Evolutionary conservation across 2,329 filamentous ascomycete species (phyloP).

Genomic region (Fusarium clavum): DNA sequence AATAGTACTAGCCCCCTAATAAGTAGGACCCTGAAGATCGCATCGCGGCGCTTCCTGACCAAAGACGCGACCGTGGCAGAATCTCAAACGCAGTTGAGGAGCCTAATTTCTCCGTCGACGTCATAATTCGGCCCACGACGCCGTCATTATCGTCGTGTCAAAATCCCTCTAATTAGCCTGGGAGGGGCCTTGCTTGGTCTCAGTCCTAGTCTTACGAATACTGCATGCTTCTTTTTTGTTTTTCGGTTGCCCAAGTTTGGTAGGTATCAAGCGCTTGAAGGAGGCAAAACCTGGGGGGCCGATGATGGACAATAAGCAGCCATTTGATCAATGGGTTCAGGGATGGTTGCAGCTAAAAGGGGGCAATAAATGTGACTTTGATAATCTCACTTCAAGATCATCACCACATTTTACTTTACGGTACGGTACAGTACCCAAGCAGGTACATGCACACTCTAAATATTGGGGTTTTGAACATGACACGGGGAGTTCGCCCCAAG

Average conservation of each 20-base stretch:
- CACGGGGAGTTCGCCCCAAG: constrained; percentile 9
- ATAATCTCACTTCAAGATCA: background rate
- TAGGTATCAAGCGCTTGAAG: constrained; percentile 2
- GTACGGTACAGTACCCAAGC: background rate
- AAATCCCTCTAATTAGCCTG: constrained; percentile 35
- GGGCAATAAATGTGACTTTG: constrained; percentile 14
- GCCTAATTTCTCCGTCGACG: constrained; percentile 41
- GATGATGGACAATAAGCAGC: constrained; percentile 10
- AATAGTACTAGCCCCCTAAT: constrained; percentile 30
- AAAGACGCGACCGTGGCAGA: constrained; percentile 22
- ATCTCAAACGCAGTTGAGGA: constrained; percentile 32
- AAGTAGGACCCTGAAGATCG: constrained; percentile 46
- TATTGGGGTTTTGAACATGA: constrained; percentile 1
- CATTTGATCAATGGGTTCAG: constrained; percentile 12
- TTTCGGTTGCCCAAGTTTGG: background rate
- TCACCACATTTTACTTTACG: background rate
- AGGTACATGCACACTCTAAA: background rate
- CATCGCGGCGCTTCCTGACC: constrained; percentile 33
- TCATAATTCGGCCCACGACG: constrained; percentile 33
- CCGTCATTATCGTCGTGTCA: constrained; percentile 32
- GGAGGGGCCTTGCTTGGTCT: background rate
- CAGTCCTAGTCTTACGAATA: constrained; percentile 8
- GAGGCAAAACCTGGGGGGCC: constrained; percentile 16
- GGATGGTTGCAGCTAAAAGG: constrained; percentile 15
- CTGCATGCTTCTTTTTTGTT: background rate